Conservation (phyloP, 2,329 filamentous ascomycete species). For the Cercospora zeina region DNA sequence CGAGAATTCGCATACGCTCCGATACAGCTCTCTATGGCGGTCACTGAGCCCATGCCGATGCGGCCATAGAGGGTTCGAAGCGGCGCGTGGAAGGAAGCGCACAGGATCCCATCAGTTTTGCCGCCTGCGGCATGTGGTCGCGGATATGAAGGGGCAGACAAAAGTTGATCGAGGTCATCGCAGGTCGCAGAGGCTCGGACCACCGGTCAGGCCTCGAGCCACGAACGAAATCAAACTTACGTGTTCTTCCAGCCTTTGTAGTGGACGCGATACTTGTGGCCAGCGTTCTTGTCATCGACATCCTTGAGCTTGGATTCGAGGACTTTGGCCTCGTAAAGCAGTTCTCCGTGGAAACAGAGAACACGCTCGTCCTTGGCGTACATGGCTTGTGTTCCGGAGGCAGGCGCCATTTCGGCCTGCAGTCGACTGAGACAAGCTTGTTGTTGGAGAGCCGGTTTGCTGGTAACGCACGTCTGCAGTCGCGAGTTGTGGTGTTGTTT, state of each 20-base stretch:
- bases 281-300: constrained; percentile 66
- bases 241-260: constrained; percentile 99
- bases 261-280: constrained; percentile 87
- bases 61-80: neutral
- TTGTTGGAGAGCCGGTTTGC: neutral
- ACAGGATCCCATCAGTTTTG: neutral
- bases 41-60: neutral
- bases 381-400: constrained; percentile 35
- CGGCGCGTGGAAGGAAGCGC: neutral
- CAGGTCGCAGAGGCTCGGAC: neutral
- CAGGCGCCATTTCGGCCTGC: constrained; percentile 26
- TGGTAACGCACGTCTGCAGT: neutral
- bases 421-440: neutral
- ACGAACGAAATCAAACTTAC: constrained; percentile 48
- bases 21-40: neutral
- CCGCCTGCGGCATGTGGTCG: neutral
- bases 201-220: neutral
- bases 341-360: constrained; percentile 94
- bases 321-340: constrained; percentile 96
- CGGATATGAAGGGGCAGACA: neutral
- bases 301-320: constrained; percentile 71
- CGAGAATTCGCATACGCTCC: neutral
- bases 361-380: constrained; percentile 82
- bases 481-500: neutral
- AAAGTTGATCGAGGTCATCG: neutral